phyloP scores from a whole-genome alignment of 345 rosid species.

The Camelina sativa region DNA sequence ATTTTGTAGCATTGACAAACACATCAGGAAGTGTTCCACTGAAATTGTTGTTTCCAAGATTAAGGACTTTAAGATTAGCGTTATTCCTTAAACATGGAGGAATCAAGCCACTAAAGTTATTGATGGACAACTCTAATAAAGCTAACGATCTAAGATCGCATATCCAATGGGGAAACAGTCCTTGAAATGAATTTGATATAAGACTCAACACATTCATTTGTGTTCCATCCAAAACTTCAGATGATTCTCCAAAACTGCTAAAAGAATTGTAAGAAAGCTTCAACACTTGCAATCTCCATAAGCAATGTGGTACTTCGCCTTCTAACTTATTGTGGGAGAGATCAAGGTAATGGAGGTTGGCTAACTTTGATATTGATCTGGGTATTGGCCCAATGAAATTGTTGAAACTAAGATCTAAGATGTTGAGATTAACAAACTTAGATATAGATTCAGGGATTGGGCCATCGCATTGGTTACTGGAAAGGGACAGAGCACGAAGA shows the following conservation, averaged over 20 bases:
- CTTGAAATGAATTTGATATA: background rate
- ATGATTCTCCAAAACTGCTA: background rate
- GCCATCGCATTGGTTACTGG: background rate
- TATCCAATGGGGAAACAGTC: constrained; percentile 38
- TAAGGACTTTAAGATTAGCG: background rate
- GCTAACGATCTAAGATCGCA: constrained; percentile 24
- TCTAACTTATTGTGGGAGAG: constrained; percentile 43
- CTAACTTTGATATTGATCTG: background rate
- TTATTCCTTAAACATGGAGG: constrained; percentile 38
- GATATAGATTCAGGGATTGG: background rate
- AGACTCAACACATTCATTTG: background rate
- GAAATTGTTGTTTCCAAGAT: constrained; percentile 27
- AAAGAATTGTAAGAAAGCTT: constrained; percentile 3
- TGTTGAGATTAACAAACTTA: background rate
- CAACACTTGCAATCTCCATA: background rate
- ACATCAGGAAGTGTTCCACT: constrained; percentile 10
- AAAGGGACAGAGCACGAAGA: background rate
- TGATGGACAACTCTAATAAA: constrained; percentile 50
- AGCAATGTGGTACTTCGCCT: background rate
- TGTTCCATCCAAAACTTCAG: background rate
- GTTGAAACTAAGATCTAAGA: background rate
- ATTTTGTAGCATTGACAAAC: background rate
- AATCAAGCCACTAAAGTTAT: constrained; percentile 40
- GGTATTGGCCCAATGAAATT: background rate
- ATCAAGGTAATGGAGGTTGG: constrained; percentile 20